Conservation (phyloP, 306 rosid species). For the Lathyrus aphaca region DNA sequence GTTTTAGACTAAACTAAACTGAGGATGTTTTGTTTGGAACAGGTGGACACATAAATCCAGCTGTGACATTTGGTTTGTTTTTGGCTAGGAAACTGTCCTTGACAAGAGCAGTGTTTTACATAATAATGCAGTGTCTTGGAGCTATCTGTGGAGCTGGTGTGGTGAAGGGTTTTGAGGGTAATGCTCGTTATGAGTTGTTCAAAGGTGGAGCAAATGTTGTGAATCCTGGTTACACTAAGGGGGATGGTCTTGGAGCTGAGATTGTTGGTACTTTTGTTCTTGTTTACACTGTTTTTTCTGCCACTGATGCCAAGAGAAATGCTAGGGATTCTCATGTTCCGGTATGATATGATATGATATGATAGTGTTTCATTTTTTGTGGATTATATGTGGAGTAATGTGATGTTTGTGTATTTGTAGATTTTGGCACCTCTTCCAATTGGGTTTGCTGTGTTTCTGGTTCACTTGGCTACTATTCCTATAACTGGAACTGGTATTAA, state of each 20-base stretch:
- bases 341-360: constrained; percentile 30
- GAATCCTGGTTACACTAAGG: constrained; percentile 77
- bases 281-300: constrained; percentile 94
- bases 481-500: constrained; percentile 91
- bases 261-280: constrained; percentile 94
- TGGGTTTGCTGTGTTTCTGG: constrained; percentile 94
- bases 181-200: constrained; percentile 43
- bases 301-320: constrained; percentile 91
- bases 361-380: background rate
- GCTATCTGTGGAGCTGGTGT: constrained; percentile 95
- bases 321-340: constrained; percentile 96
- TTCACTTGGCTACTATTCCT: constrained; percentile 95
- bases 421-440: constrained; percentile 94
- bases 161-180: constrained; percentile 73
- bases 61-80: constrained; percentile 86
- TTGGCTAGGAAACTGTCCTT: constrained; percentile 87
- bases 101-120: constrained; percentile 79
- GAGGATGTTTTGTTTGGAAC: constrained; percentile 36
- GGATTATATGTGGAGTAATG: background rate
- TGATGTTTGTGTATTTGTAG: constrained; percentile 41
- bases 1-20: background rate
- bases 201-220: constrained; percentile 82
- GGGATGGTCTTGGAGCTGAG: constrained; percentile 88
- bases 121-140: constrained; percentile 85
- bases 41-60: constrained; percentile 98